Evolutionary conservation across 2,329 filamentous ascomycete genomes (phyloP).

Genomic region (Aspergillus brunneoviolaceus): DNA sequence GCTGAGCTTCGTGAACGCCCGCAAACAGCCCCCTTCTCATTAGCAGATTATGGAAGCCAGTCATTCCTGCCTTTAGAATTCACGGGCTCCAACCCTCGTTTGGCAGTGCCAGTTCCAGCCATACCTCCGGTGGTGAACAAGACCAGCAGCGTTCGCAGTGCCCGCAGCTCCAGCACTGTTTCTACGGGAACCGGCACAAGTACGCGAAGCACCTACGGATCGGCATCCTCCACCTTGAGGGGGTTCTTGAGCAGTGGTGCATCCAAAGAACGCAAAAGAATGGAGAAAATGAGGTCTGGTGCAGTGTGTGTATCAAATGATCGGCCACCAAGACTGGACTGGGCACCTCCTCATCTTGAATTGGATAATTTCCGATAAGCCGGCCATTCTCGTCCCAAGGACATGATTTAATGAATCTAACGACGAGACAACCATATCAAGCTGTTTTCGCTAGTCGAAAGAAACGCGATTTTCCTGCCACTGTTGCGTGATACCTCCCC

Average conservation of each 20-base stretch:
- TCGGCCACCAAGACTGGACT: conserved; percentile 37
- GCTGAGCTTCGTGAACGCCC: conserved; percentile 23
- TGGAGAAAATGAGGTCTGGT: conserved; percentile 28
- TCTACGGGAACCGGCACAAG: conserved; percentile 38
- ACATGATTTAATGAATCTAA: conserved; percentile 12
- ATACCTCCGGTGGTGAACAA: conserved; percentile 28
- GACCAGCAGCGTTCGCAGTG: conserved; percentile 38
- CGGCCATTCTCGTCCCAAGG: not conserved
- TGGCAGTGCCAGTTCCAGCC: conserved; percentile 34
- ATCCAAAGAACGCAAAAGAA: conserved; percentile 29
- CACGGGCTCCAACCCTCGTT: conserved; percentile 21
- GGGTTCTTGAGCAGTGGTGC: conserved; percentile 35
- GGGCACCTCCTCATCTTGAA: conserved; percentile 39
- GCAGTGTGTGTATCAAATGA: conserved; percentile 33
- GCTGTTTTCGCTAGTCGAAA: conserved; percentile 17
- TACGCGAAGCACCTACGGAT: conserved; percentile 35
- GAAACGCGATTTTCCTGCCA: not conserved
- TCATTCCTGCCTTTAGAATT: conserved; percentile 24
- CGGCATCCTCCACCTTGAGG: conserved; percentile 37
- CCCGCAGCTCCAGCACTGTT: conserved; percentile 37
- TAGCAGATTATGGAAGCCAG: conserved; percentile 18
- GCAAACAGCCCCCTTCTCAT: conserved; percentile 27
- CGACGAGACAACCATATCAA: conserved; percentile 8
- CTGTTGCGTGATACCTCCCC: not conserved
- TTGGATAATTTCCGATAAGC: conserved; percentile 29